These are phyloP conservation scores for Pyrenophora seminiperda DNA, from an alignment of 2,329 filamentous ascomycete species.

Conservation along the genomic window DNA sequence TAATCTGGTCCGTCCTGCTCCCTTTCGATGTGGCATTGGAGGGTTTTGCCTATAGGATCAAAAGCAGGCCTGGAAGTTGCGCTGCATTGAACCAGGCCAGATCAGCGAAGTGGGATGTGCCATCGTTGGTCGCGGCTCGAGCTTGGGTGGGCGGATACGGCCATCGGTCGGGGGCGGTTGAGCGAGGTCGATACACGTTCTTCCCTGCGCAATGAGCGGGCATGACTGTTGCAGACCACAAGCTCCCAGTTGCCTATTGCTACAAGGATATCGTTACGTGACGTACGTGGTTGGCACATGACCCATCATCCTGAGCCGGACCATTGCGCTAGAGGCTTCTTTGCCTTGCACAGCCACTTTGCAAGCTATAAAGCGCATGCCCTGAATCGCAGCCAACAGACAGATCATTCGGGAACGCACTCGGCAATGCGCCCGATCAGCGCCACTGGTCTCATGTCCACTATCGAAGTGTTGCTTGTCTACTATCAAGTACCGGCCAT, in stretches of 20 bases:
- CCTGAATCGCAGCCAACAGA: too few species aligned
- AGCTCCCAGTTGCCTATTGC: neutral
- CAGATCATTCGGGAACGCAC: too few species aligned
- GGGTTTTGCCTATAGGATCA: conserved; percentile 2
- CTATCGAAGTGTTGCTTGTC: too few species aligned
- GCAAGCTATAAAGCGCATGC: too few species aligned
- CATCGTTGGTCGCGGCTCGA: neutral
- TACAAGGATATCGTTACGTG: neutral
- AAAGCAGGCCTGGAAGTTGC: neutral
- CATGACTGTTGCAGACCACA: neutral
- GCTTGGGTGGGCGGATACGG: neutral
- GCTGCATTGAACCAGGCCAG: neutral
- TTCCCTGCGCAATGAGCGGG: neutral
- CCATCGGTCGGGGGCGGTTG: neutral
- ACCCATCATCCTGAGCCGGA: neutral
- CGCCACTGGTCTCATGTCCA: too few species aligned
- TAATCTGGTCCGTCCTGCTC: conserved; percentile 6
- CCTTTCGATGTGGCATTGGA: conserved; percentile 5
- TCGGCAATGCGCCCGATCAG: too few species aligned
- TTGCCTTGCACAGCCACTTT: too few species aligned
- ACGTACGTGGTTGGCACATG: neutral
- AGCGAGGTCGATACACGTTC: neutral
- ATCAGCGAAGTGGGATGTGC: neutral
- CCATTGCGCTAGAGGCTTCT: neutral
- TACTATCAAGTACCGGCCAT: too few species aligned